Base-by-base conservation (phyloP, 148 eudicot species). In the Vaccinium myrtillus region DNA sequence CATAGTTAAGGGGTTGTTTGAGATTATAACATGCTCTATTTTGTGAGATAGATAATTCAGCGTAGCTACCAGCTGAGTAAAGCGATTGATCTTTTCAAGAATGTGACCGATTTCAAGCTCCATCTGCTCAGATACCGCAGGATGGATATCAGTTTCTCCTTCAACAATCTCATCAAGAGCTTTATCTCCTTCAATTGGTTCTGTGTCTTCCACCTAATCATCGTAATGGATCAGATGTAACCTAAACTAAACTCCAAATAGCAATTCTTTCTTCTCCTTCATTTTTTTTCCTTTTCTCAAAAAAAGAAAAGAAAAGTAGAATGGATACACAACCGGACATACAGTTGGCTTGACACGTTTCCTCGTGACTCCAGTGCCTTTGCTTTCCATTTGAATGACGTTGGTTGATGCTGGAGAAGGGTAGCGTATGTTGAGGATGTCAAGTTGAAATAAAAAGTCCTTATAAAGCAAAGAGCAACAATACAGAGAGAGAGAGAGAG, bases 61-160 rank as follows among this genome's bases (percentile, higher is more conserved):
- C 55, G 55, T 75, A 71, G 46, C 23, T 93, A 94, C 98, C 96
- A 88, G 89, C 84, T 90, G 90, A 90, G 96, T 94, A 82, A 92
- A 94, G 83, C 86, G 88, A 69, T 93, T 88, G 76, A 95, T 93
- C 90, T 92, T 93, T 79, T 95, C 98, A 82, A 87, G 95, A 85
- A 94, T 92, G 84, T 84, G 86, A 90, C 79, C 86, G 80, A 94
- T 92, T 83, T 93, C 93, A 81, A 86, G 89, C 89, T 91, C 92
- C 93, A 94, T 91, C 82, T 93, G 95, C 89, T 95, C 96, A 51
- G 98, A 94, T 69, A 87, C 90, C 82, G 88, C 67, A 86, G 89
- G 84, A 86, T 81, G 85, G 83, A 75, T 84, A 78, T 85, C 94
- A 71, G 86, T 73, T 85, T 90, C 98, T 88, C 90, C 98, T 82